phyloP scores from a whole-genome alignment of 257 asterid genomes.

The Fraxinus quadrangulata region DNA sequence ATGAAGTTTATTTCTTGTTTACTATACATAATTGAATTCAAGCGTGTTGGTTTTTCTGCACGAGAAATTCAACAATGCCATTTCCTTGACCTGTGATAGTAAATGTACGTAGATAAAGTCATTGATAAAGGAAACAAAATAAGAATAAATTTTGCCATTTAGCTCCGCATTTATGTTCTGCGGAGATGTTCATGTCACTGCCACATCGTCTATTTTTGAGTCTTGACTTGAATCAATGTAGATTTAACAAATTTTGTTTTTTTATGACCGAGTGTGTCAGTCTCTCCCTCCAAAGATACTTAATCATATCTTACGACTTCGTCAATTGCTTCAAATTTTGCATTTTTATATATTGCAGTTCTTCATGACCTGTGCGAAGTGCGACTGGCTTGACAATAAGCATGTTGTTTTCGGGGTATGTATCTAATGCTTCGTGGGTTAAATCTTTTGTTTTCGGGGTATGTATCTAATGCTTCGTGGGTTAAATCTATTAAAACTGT shows the following conservation, averaged over 20 bases:
- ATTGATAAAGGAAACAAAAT: conserved; percentile 4
- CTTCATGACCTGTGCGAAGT: conserved; percentile 87
- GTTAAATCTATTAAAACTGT: not conserved
- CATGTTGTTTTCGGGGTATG: conserved; percentile 97
- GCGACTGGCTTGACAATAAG: conserved; percentile 98
- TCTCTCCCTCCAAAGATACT: not conserved
- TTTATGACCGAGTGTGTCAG: not conserved
- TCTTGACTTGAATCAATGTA: not conserved
- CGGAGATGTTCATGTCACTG: not conserved
- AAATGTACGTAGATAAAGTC: not conserved
- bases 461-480: conserved; percentile 27
- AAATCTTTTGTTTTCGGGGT: conserved; percentile 80
- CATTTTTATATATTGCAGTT: conserved; percentile 52
- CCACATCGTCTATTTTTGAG: not conserved
- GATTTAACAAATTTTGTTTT: not conserved
- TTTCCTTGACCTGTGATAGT: conserved; percentile 1
- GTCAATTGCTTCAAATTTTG: conserved; percentile 10
- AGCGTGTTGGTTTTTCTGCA: not conserved
- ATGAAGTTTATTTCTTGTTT: conserved; percentile 22
- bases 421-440: conserved; percentile 6
- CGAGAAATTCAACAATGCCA: not conserved
- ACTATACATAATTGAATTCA: conserved; percentile 7
- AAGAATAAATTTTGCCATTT: not conserved
- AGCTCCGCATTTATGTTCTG: not conserved
- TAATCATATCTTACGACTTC: not conserved